Evolutionary conservation across 208 protist species (phyloP), one percentile per base, ranked within the genome.

Genomic region (Sergeia podlipaevii): DNA sequence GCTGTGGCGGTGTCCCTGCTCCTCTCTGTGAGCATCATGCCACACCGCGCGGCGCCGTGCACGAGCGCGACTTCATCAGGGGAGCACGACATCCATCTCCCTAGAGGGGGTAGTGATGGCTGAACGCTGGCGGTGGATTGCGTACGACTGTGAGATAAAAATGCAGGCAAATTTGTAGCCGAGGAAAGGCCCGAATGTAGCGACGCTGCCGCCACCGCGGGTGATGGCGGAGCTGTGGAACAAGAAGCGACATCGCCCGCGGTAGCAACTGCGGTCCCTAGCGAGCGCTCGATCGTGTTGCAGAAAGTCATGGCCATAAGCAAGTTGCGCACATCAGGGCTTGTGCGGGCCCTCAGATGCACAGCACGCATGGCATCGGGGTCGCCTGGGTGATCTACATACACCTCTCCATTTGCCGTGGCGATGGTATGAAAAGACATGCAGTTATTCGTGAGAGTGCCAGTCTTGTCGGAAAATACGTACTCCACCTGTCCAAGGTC

Each of bases 401-500:
- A 63, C 10, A 48, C 20, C 15, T 28, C 18, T 32, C 59, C 74
- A 10, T 24, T 67, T 13, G 59, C 66, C 28, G 70, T 75, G 45
- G 71, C 74, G 27, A 85, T 41, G 30, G 65, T 64, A 27, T 51
- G 54, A 27, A 90, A 76, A 8, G 61, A 70, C 91, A 98, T 97
- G 8, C 59, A 54, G 50, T 98, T 98, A 30, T 91, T 50, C 28
- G 95, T 98, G 13, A 98, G 67, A 2, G 95, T 98, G 41, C 93
- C 93, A 11, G 95, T 98, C 59, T 98, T 98, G 70, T 98, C 95
- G 8, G 82, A 82, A 24, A 98, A 71, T 2, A 98, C 43, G 65
- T 95, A 95, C 60, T 97, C 76, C 7, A 97, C 75, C 64, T 95
- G 90, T 8, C 91, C 95, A 11, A 98, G 71, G 42, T 98, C 93